Evolutionary conservation across 768 basidiomycete genomes (phyloP).

Genomic region (Leccinum truebloodii): DNA sequence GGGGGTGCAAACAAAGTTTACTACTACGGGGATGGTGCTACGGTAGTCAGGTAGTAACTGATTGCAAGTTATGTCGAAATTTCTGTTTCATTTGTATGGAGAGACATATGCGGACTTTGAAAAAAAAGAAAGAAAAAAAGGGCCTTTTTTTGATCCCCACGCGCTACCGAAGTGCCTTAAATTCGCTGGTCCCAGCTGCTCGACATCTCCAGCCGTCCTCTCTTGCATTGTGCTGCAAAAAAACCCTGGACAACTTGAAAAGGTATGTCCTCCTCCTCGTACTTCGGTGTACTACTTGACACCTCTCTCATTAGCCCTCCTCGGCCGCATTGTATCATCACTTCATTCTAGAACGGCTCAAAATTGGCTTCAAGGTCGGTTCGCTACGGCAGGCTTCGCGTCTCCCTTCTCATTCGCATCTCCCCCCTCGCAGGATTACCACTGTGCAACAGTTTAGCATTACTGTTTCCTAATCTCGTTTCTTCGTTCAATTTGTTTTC

Average conservation of each 20-base stretch:
- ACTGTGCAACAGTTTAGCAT: slow-evolving; percentile 63
- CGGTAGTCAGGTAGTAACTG: background rate
- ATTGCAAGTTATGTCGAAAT: background rate
- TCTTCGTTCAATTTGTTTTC: slow-evolving; percentile 52
- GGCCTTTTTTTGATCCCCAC: slow-evolving; percentile 41
- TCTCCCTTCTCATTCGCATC: slow-evolving; percentile 26
- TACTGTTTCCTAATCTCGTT: slow-evolving; percentile 52
- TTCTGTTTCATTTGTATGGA: background rate
- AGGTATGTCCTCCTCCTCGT: slow-evolving; percentile 42
- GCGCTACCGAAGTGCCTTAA: slow-evolving; percentile 43
- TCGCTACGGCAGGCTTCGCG: slow-evolving; percentile 17
- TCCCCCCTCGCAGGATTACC: slow-evolving; percentile 45
- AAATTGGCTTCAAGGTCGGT: slow-evolving; percentile 70
- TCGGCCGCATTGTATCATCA: slow-evolving; percentile 79
- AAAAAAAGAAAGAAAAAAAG: slow-evolving; percentile 35
- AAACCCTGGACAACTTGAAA: slow-evolving; percentile 34
- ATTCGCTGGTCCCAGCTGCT: slow-evolving; percentile 37
- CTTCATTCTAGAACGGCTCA: slow-evolving; percentile 74
- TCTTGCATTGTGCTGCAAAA: slow-evolving; percentile 34
- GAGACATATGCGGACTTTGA: slow-evolving; percentile 34
- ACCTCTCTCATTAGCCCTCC: slow-evolving; percentile 32
- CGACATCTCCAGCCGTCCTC: slow-evolving; percentile 31
- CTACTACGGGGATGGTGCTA: background rate
- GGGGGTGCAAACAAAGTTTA: background rate
- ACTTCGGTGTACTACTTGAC: background rate